phyloP scores from a whole-genome alignment of 129 eudicot species.

The Helianthus tuberosus region DNA sequence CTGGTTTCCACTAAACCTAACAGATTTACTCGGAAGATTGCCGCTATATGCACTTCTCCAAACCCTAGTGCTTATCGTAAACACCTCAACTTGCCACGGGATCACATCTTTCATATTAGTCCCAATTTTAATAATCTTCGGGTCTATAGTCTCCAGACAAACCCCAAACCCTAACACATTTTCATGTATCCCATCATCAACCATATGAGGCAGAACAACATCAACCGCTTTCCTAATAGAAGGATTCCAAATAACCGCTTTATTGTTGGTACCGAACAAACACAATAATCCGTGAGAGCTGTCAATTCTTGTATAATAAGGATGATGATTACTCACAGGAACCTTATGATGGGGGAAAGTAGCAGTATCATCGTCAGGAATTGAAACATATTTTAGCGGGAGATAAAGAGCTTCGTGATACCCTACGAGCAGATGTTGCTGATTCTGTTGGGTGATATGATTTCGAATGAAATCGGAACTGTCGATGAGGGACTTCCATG shows the following conservation, averaged over 20 bases:
- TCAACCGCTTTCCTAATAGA: too few relatives aligned
- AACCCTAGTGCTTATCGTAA: background rate
- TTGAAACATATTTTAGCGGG: background rate
- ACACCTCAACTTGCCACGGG: slow-evolving; percentile 4
- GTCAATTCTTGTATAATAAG: background rate
- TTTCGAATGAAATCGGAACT: background rate
- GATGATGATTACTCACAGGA: too few relatives aligned
- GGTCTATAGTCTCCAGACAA: background rate
- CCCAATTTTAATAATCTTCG: background rate
- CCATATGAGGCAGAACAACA: background rate
- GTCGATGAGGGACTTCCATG: background rate
- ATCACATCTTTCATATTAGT: too few relatives aligned
- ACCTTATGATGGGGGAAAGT: background rate
- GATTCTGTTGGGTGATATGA: background rate
- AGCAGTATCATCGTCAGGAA: background rate
- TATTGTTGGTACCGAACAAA: background rate
- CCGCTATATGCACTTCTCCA: background rate
- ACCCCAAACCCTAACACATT: background rate
- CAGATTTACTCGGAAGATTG: background rate
- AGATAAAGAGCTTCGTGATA: background rate
- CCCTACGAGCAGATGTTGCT: background rate
- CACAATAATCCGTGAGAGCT: slow-evolving; percentile 12
- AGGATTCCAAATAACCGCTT: too few relatives aligned
- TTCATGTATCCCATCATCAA: background rate
- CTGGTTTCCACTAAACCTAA: background rate